Base-by-base conservation (phyloP, 1,284 basidiomycete species). In the Sutorius eximius region DNA sequence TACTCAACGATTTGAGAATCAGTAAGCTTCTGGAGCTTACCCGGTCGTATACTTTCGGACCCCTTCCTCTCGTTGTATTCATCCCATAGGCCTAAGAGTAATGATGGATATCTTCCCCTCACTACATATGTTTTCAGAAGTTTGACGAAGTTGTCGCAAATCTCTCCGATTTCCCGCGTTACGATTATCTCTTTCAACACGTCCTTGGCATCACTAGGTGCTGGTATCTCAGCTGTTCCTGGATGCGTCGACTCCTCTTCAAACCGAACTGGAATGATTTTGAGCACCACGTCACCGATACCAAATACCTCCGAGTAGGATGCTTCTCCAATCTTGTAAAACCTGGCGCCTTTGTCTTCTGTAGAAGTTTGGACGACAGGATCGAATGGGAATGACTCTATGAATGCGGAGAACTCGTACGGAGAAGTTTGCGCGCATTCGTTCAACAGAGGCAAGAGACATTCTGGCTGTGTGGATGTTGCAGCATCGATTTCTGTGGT, bases 221-320 rank as follows among this genome's bases (percentile, higher is more conserved):
- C 80, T 0, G 90, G 89, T 7, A 80, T 78, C 12, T 90, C 88
- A 30, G 66, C 71, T 27, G 45, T 42, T 55, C 58, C 55, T 58
- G 52, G 47, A 37, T 51, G 48, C 49, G 45, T 38, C 18, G 57
- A 32, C 27, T 60, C 56, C 42, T 62, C 62, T 62, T 87, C 87
- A 52, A 81, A 78, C 34, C 81, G 75, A 48, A 93, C 59, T 24
- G 67, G 67, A 24, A 97, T 86, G 46, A 96, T 80, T 75, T 97
- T 97, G 61, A 95, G 77, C 16, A 96, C 93, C 34, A 93, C 83
- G 60, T 87, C 82, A 1, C 86, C 85, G 47, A 95, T 85, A 5
- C 87, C 87, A 73, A 93, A 99, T n/a, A 99, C 97, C 68, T 99
- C 96, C 0, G 94, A 97, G 71, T 91, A 99, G 46, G 91, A 94